Percentiles rank a stretch among this genome's conserved stretches.
Conservation (phyloP, 106 monocot species). For the Agapanthus africanus region DNA sequence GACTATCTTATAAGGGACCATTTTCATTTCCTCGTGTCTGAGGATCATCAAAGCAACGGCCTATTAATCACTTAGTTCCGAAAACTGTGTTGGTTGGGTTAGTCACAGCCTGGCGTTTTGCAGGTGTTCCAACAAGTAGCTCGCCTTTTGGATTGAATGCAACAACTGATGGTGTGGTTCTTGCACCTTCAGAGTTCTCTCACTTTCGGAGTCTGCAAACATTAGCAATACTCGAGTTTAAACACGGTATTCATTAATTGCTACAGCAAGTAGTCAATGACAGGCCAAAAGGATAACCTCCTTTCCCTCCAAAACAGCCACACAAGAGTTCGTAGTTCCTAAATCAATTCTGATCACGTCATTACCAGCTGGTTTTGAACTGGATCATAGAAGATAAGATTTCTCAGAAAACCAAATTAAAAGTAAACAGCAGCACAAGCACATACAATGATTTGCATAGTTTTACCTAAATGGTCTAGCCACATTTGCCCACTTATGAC, state of each 20-base stretch:
- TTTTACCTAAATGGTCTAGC: constrained; percentile 60
- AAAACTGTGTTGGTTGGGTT: constrained; percentile 78
- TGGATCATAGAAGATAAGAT: constrained; percentile 10
- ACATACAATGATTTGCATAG: neutral
- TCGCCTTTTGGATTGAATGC: constrained; percentile 78
- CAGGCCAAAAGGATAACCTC: constrained; percentile 37
- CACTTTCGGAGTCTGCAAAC: constrained; percentile 64
- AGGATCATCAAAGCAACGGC: constrained; percentile 74
- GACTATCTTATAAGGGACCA: constrained; percentile 79
- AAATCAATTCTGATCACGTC: constrained; percentile 85
- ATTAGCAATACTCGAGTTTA: no score
- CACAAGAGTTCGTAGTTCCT: constrained; percentile 87
- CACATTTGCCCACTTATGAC: constrained; percentile 33
- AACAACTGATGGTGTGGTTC: constrained; percentile 78
- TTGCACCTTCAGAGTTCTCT: constrained; percentile 78
- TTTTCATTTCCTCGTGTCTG: constrained; percentile 92
- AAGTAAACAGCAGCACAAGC: neutral
- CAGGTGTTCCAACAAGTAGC: constrained; percentile 79
- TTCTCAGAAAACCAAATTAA: neutral
- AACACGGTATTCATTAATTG: no score
- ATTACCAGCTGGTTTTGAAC: constrained; percentile 62
- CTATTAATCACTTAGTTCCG: constrained; percentile 79
- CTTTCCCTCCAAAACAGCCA: constrained; percentile 88
- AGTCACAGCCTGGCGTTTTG: constrained; percentile 85
- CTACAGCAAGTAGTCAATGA: neutral